A percentile compares a stretch with the other conserved stretches of the same genome.
These are phyloP conservation scores for Taphrina communis DNA, from an alignment of 1,139 yeast genomes.

Conservation along the genomic window DNA sequence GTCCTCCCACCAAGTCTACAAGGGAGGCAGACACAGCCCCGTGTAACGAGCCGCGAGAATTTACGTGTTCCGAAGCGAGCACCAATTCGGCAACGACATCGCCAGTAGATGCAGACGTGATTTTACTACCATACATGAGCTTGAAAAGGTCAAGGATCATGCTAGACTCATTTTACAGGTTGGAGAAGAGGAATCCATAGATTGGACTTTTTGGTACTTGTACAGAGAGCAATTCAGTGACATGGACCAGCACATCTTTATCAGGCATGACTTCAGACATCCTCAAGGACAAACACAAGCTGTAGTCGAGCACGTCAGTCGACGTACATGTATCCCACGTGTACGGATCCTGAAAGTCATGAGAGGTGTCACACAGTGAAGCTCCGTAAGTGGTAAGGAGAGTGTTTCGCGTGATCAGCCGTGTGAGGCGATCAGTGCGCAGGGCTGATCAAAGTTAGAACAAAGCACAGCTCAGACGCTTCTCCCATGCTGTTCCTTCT, in stretches of 20 bases:
- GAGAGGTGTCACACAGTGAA: no score
- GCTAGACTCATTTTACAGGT: not conserved
- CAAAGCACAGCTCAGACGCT: not conserved
- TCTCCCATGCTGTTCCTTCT: no score
- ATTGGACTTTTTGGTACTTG: constrained; percentile 13
- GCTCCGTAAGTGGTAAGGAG: no score
- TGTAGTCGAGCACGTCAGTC: no score
- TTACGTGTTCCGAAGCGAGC: constrained; percentile 9
- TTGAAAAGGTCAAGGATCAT: not conserved
- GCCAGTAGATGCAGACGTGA: not conserved
- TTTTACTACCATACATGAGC: not conserved
- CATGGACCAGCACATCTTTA: constrained; percentile 4
- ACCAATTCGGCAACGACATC: not conserved
- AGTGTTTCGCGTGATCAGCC: not conserved
- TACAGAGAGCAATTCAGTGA: not conserved
- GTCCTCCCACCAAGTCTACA: constrained; percentile 24
- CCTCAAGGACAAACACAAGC: not conserved
- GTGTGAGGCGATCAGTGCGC: constrained; percentile 13
- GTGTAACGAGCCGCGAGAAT: constrained; percentile 19
- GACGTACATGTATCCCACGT: no score
- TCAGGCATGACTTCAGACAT: not conserved
- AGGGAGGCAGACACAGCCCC: constrained; percentile 24
- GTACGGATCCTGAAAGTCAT: no score
- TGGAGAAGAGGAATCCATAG: constrained; percentile 7
- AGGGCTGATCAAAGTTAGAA: not conserved